Percentiles rank a stretch among this genome's conserved stretches.
Conservation (phyloP, 2,329 filamentous ascomycete genomes). For the Exutisphaerella laricina region DNA sequence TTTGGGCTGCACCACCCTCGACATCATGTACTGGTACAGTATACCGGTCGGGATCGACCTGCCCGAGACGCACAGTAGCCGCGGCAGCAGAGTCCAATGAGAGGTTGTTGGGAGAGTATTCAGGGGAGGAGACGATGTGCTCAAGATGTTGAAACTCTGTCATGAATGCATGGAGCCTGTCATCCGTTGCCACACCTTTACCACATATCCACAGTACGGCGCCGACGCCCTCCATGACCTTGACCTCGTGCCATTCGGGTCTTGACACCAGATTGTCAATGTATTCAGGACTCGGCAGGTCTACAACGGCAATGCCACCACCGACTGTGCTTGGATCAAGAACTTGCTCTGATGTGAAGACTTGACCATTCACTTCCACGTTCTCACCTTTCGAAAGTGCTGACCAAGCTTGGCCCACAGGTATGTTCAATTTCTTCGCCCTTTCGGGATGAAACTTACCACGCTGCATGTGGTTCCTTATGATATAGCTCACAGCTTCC, state of each 20-base stretch:
- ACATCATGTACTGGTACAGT: slow-evolving; percentile 63
- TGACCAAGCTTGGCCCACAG: slow-evolving; percentile 53
- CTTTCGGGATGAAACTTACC: slow-evolving; percentile 70
- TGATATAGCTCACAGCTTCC: slow-evolving; percentile 77
- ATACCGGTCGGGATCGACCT: slow-evolving; percentile 70
- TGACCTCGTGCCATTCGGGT: slow-evolving; percentile 62
- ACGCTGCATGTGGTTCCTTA: slow-evolving; percentile 67
- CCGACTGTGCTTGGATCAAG: slow-evolving; percentile 62
- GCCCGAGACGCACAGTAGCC: slow-evolving; percentile 63
- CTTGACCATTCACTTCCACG: slow-evolving; percentile 58
- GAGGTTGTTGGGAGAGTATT: slow-evolving; percentile 70
- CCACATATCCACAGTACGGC: slow-evolving; percentile 80
- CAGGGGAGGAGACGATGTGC: slow-evolving; percentile 72
- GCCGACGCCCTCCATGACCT: slow-evolving; percentile 62
- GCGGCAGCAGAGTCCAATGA: slow-evolving; percentile 61
- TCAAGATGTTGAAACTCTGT: slow-evolving; percentile 53
- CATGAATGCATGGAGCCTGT: slow-evolving; percentile 65
- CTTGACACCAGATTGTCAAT: slow-evolving; percentile 63
- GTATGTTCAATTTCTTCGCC: slow-evolving; percentile 61
- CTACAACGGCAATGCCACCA: slow-evolving; percentile 70
- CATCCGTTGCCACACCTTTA: slow-evolving; percentile 57
- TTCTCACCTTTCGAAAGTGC: slow-evolving; percentile 57
- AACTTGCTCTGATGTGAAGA: slow-evolving; percentile 82
- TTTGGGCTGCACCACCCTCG: slow-evolving; percentile 24
- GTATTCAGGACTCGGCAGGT: slow-evolving; percentile 67